A percentile compares a stretch with the other conserved stretches of the same genome.
Conservation (phyloP, 2,329 filamentous ascomycete genomes). For the Colletotrichum gloeosporioides region DNA sequence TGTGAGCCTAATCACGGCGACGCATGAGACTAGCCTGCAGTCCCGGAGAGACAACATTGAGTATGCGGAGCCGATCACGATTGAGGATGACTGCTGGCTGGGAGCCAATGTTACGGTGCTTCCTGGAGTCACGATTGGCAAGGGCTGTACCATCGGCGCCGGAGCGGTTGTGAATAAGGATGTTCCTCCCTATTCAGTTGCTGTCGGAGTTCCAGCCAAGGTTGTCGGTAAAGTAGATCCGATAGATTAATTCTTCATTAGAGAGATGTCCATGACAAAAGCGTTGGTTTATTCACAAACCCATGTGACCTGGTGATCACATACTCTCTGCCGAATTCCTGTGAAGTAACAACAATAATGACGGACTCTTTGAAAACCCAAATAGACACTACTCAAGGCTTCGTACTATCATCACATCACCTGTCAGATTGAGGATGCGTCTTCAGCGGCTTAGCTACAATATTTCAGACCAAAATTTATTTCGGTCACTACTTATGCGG, state of each 20-base stretch:
- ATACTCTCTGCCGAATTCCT: neutral
- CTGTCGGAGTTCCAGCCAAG: neutral
- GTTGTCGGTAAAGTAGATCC: neutral
- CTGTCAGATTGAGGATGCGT: neutral
- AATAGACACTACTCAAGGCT: neutral
- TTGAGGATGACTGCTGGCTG: slow-evolving; percentile 54
- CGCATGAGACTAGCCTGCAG: slow-evolving; percentile 56
- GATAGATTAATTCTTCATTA: neutral
- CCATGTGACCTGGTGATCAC: neutral
- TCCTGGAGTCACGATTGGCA: slow-evolving; percentile 44
- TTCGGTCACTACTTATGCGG: too few relatives aligned
- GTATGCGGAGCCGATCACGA: slow-evolving; percentile 51
- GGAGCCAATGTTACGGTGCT: slow-evolving; percentile 28
- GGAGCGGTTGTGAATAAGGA: slow-evolving; percentile 43
- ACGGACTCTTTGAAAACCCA: neutral
- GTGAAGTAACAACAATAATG: too few relatives aligned
- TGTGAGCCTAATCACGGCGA: slow-evolving; percentile 23
- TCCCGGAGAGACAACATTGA: slow-evolving; percentile 52
- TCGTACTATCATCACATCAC: neutral
- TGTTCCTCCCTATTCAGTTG: slow-evolving; percentile 33
- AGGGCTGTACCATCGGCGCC: slow-evolving; percentile 44
- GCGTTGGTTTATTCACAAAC: neutral
- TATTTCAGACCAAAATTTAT: neutral
- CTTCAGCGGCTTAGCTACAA: neutral
- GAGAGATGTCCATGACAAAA: neutral